A percentile compares a stretch with the other conserved stretches of the same genome.
These are phyloP conservation scores for Sarcomyxa edulis DNA, from an alignment of 768 basidiomycete genomes.

Conservation along the genomic window DNA sequence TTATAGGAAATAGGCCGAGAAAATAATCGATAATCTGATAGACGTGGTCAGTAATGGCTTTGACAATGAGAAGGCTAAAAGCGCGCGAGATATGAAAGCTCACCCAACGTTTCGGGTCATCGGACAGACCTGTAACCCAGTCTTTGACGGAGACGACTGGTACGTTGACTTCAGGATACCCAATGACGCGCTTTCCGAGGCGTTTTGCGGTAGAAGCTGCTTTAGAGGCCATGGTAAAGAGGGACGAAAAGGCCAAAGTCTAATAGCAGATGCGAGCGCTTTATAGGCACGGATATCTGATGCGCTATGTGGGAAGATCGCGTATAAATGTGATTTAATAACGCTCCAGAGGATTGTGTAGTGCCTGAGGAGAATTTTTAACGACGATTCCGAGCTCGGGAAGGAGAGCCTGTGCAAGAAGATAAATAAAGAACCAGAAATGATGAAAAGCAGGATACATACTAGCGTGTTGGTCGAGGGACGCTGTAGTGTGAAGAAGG, in stretches of 20 bases:
- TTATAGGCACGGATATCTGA: not conserved
- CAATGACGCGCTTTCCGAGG: slow-evolving; percentile 53
- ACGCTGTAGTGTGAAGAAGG: not conserved
- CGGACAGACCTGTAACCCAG: slow-evolving; percentile 37
- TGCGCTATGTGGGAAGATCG: not conserved
- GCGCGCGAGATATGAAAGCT: slow-evolving; percentile 14
- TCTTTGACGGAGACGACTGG: slow-evolving; percentile 56
- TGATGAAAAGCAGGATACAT: not conserved
- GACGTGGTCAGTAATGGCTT: slow-evolving; percentile 6
- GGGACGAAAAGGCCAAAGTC: not conserved
- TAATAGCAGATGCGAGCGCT: not conserved
- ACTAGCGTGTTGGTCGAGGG: not conserved
- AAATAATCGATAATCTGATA: slow-evolving; percentile 60
- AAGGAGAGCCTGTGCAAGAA: too few species aligned
- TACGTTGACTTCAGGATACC: slow-evolving; percentile 53
- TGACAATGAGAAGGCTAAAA: slow-evolving; percentile 6
- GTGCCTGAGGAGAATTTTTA: slow-evolving; percentile 1
- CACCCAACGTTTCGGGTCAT: slow-evolving; percentile 48
- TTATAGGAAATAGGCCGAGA: slow-evolving; percentile 73
- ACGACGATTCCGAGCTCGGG: too few species aligned
- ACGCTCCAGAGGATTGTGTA: not conserved
- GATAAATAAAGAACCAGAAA: not conserved
- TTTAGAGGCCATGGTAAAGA: slow-evolving; percentile 12
- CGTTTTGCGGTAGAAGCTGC: slow-evolving; percentile 33
- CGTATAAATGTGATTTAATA: not conserved